Conservation (phyloP, 805 yeast species). For the Saccharomycopsis guyanensis region DNA sequence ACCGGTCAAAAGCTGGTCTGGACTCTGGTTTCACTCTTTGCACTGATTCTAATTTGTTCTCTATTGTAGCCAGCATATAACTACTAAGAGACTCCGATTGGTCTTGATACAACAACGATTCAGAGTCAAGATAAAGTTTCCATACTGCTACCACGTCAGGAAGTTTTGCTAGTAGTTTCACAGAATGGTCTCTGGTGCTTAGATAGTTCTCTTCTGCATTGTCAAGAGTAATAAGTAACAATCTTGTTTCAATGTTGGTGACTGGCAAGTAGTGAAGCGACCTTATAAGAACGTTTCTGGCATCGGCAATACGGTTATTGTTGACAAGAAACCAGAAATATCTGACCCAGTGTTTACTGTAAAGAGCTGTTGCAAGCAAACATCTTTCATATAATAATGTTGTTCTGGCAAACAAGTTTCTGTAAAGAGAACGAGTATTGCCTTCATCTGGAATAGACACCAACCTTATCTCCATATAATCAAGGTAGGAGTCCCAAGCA, state of each 20-base stretch:
- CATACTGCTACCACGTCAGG: conserved; percentile 11
- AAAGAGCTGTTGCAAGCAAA: conserved; percentile 36
- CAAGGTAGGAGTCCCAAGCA: conserved; percentile 52
- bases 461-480: conserved; percentile 37
- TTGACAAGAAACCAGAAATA: conserved; percentile 37
- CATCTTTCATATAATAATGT: conserved; percentile 41
- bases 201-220: conserved; percentile 8
- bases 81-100: background rate
- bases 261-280: conserved; percentile 28
- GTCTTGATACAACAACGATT: conserved; percentile 7
- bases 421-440: conserved; percentile 17
- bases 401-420: conserved; percentile 23
- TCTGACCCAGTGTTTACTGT: conserved; percentile 43
- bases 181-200: conserved; percentile 8
- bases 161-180: conserved; percentile 14
- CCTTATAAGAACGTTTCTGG: conserved; percentile 33
- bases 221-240: conserved; percentile 13
- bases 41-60: conserved; percentile 1
- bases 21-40: background rate
- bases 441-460: background rate
- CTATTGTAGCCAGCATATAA: conserved; percentile 10
- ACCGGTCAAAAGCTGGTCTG: conserved; percentile 14
- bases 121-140: conserved; percentile 16
- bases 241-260: conserved; percentile 6
- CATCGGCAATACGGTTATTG: conserved; percentile 27